These are phyloP conservation scores for Cadophora sp. DNA, from an alignment of 2,329 filamentous ascomycete species.

Conservation along the genomic window DNA sequence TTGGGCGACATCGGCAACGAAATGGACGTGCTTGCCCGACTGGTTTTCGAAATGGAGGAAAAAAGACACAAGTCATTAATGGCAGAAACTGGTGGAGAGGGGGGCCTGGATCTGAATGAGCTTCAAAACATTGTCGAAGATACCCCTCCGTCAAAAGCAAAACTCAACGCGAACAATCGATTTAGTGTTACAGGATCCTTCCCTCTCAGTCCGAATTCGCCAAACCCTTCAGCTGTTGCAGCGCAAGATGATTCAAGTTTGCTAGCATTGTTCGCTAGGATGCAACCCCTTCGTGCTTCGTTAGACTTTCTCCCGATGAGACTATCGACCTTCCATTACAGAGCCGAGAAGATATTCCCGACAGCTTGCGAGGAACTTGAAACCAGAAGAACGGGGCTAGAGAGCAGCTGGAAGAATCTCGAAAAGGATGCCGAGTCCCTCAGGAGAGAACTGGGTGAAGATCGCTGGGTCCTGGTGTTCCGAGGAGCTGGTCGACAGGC, in stretches of 20 bases:
- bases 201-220: conserved; percentile 67
- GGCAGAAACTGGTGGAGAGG: conserved; percentile 65
- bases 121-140: conserved; percentile 94
- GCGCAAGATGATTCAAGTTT: conserved; percentile 84
- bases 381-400: conserved; percentile 74
- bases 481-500: conserved; percentile 90
- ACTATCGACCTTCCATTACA: conserved; percentile 81
- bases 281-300: conserved; percentile 92
- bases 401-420: conserved; percentile 86
- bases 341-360: conserved; percentile 81
- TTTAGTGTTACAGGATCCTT: conserved; percentile 72
- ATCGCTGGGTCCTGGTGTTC: conserved; percentile 96
- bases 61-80: conserved; percentile 82
- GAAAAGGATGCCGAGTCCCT: conserved; percentile 90
- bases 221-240: conserved; percentile 61
- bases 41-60: conserved; percentile 99
- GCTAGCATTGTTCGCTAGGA: conserved; percentile 88
- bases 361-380: conserved; percentile 90
- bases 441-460: conserved; percentile 89
- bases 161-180: conserved; percentile 64
- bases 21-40: conserved; percentile 76
- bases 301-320: conserved; percentile 97
- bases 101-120: conserved; percentile 78
- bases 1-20: conserved; percentile 93
- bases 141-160: conserved; percentile 64